These are phyloP conservation scores for Theileria sp. DNA, from an alignment of 169 alveolate genomes.

Conservation along the genomic window DNA sequence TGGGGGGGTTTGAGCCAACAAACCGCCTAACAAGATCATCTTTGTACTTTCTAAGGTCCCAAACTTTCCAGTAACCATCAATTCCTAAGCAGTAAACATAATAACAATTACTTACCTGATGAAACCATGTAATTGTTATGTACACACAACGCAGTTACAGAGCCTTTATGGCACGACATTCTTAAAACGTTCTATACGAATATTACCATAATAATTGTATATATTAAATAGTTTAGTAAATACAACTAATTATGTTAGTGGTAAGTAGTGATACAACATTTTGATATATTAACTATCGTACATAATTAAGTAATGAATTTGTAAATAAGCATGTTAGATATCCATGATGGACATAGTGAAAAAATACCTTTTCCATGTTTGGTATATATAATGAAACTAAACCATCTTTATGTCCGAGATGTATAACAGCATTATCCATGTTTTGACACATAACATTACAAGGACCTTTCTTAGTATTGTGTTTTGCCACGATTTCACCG, in stretches of 20 bases:
- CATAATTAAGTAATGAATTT: too few species aligned
- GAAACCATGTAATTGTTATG: constrained; percentile 71
- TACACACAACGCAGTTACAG: constrained; percentile 64
- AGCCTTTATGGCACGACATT: constrained; percentile 68
- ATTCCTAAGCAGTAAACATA: constrained; percentile 19
- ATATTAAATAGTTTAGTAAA: too few species aligned
- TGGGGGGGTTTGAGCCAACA: constrained; percentile 53
- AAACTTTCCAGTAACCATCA: constrained; percentile 86
- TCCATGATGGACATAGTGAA: neutral
- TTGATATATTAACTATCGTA: neutral
- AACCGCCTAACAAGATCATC: constrained; percentile 31
- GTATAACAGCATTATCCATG: constrained; percentile 86
- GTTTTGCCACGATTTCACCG: constrained; percentile 89
- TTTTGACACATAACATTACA: constrained; percentile 86
- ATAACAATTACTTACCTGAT: constrained; percentile 16
- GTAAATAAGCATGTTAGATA: neutral
- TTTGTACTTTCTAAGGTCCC: constrained; percentile 90
- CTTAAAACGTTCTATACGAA: constrained; percentile 49
- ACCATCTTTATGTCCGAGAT: constrained; percentile 91
- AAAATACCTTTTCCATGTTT: constrained; percentile 76
- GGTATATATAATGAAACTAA: constrained; percentile 93
- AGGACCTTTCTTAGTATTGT: constrained; percentile 87
- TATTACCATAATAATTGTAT: neutral
- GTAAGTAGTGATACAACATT: neutral
- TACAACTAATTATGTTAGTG: neutral